These are phyloP conservation scores for Claviceps sp. DNA, from an alignment of 2,329 filamentous ascomycete genomes.

Conservation along the genomic window DNA sequence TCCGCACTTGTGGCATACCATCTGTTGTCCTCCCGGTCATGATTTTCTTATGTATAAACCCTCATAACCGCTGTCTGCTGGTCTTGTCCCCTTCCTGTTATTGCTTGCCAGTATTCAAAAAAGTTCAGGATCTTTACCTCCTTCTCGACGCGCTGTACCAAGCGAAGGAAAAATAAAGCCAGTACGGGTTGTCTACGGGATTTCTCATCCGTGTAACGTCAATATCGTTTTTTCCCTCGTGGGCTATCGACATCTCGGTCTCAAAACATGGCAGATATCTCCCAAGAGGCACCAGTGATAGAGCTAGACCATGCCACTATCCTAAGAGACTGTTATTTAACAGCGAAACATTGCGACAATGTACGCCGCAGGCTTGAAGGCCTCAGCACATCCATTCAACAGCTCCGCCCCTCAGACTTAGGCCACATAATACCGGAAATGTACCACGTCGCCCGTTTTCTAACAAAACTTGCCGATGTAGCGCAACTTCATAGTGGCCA, in stretches of 20 bases:
- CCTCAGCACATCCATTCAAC: conserved; percentile 31
- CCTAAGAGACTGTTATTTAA: conserved; percentile 38
- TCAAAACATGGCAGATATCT: conserved; percentile 15
- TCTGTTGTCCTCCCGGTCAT: too few relatives aligned
- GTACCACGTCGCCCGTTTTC: conserved; percentile 26
- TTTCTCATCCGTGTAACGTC: too few relatives aligned
- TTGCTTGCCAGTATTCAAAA: too few relatives aligned
- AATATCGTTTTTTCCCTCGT: too few relatives aligned
- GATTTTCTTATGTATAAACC: too few relatives aligned
- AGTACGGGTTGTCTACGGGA: too few relatives aligned
- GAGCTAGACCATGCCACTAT: conserved; percentile 23
- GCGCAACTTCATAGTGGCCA: conserved; percentile 37
- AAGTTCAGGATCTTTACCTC: too few relatives aligned
- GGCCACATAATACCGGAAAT: conserved; percentile 36
- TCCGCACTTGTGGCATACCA: too few relatives aligned
- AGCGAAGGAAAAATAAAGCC: too few relatives aligned
- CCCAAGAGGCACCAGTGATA: background rate
- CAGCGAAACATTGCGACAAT: conserved; percentile 38
- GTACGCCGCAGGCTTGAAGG: conserved; percentile 34
- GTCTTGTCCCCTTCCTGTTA: too few relatives aligned
- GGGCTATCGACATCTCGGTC: background rate
- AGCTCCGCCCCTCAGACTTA: conserved; percentile 13
- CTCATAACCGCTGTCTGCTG: too few relatives aligned
- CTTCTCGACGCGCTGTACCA: too few relatives aligned
- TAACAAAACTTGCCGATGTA: conserved; percentile 41